phyloP scores from a whole-genome alignment of 2,329 filamentous ascomycete species.

The Pseudogymnoascus sp. region DNA sequence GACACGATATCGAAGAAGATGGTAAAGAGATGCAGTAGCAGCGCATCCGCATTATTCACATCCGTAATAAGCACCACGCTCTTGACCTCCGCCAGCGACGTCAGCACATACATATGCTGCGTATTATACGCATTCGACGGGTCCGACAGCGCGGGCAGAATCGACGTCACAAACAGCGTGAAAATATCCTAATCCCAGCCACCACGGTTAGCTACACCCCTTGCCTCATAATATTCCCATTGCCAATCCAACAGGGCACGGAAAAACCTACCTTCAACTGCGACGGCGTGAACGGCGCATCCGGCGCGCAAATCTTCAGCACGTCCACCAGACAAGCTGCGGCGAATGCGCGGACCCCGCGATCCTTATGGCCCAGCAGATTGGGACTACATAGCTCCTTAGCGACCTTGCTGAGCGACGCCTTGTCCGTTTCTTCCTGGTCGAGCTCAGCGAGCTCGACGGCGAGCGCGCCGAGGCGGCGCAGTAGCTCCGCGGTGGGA shows the following conservation, averaged over 20 bases:
- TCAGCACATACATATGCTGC: slow-evolving; percentile 85
- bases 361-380: slow-evolving; percentile 83
- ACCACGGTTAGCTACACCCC: slow-evolving; percentile 14
- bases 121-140: slow-evolving; percentile 84
- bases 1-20: slow-evolving; percentile 89
- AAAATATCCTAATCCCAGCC: slow-evolving; percentile 73
- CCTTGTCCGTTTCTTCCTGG: slow-evolving; percentile 74
- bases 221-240: neutral
- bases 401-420: slow-evolving; percentile 76
- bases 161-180: slow-evolving; percentile 72
- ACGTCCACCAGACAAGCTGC: slow-evolving; percentile 90
- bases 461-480: slow-evolving; percentile 70
- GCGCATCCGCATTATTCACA: slow-evolving; percentile 69
- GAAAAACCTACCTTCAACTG: slow-evolving; percentile 69
- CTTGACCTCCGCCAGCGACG: slow-evolving; percentile 85
- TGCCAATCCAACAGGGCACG: neutral
- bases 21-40: slow-evolving; percentile 76
- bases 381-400: slow-evolving; percentile 77
- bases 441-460: slow-evolving; percentile 80
- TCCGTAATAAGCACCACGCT: slow-evolving; percentile 89
- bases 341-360: slow-evolving; percentile 81
- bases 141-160: slow-evolving; percentile 78
- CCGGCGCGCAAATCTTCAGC: slow-evolving; percentile 82
- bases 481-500: slow-evolving; percentile 69
- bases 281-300: slow-evolving; percentile 84